Evolutionary conservation across 2,329 filamentous ascomycete species (phyloP).

Genomic region (Talaromyces sp.): DNA sequence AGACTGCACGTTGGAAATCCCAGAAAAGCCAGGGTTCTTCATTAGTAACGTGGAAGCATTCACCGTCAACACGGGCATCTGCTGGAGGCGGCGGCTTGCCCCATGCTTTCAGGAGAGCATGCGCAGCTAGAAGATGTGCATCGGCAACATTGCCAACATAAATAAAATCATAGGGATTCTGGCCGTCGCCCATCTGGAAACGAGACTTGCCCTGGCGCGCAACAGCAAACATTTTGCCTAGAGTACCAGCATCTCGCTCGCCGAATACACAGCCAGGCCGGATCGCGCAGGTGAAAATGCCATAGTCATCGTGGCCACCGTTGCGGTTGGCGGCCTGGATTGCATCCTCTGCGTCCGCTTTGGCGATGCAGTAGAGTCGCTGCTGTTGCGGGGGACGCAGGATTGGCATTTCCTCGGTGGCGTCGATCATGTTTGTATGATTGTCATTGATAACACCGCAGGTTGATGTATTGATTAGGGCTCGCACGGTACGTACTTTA

Average conservation of each 20-base stretch:
- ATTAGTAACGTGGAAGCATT: conserved; percentile 87
- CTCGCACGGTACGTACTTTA: conserved; percentile 56
- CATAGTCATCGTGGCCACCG: conserved; percentile 26
- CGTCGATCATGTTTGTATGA: conserved; percentile 69
- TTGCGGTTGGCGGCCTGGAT: conserved; percentile 70
- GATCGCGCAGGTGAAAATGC: conserved; percentile 71
- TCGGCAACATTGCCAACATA: conserved; percentile 66
- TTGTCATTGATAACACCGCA: conserved; percentile 84
- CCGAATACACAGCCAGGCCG: conserved; percentile 87
- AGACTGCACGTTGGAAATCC: conserved; percentile 76
- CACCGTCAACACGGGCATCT: conserved; percentile 71
- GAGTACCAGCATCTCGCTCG: conserved; percentile 72
- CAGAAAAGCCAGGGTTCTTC: conserved; percentile 84
- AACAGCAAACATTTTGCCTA: conserved; percentile 54
- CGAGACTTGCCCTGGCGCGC: conserved; percentile 25
- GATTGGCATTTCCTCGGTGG: conserved; percentile 26
- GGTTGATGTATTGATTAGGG: conserved; percentile 84
- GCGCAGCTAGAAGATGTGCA: conserved; percentile 74
- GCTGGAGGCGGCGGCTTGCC: conserved; percentile 54
- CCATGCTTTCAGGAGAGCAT: conserved; percentile 60
- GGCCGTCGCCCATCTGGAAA: conserved; percentile 72
- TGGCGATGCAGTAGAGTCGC: conserved; percentile 6
- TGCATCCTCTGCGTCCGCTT: conserved; percentile 73
- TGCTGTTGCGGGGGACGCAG: conserved; percentile 5
- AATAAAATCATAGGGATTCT: conserved; percentile 65